Evolutionary conservation across 148 eudicot species (phyloP).

Genomic region (Fagopyrum tataricum): DNA sequence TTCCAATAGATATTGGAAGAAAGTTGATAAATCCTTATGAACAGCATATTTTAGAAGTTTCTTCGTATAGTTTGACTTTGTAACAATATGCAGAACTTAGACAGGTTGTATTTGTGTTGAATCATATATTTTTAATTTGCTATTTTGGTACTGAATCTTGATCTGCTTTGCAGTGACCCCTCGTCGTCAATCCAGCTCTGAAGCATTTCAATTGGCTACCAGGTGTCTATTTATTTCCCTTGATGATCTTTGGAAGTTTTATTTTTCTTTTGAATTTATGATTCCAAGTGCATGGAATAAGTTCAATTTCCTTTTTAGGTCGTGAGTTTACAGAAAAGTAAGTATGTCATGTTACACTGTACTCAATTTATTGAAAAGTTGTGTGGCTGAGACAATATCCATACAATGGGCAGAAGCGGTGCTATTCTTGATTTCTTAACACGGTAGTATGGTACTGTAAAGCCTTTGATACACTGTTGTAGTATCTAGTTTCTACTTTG

Average conservation of each 20-base stretch:
- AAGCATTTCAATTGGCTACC: conserved; percentile 54
- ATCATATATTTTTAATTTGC: not conserved
- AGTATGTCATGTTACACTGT: not conserved
- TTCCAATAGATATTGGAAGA: not conserved
- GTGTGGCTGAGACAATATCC: not conserved
- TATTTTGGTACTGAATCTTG: conserved; percentile 7
- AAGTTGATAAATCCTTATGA: not conserved
- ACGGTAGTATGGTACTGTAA: not conserved
- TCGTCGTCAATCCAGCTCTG: conserved; percentile 49
- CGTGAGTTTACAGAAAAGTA: not conserved
- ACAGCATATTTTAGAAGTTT: not conserved
- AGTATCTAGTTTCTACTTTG: not conserved
- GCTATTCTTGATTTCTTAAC: not conserved
- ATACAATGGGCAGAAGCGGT: not conserved
- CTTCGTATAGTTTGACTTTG: not conserved
- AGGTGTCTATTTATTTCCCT: conserved; percentile 33
- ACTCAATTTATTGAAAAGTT: not conserved
- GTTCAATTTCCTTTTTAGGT: not conserved
- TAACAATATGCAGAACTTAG: not conserved
- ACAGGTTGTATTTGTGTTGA: not conserved
- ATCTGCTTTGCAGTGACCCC: conserved; percentile 40
- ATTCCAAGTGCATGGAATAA: not conserved
- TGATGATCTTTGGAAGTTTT: not conserved
- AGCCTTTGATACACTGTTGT: not conserved
- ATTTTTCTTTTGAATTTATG: not conserved